A percentile compares a stretch with the other conserved stretches of the same genome.
These are phyloP conservation scores for Alopecurus myosuroides DNA, from an alignment of 176 grass and related monocot genomes.

Conservation along the genomic window DNA sequence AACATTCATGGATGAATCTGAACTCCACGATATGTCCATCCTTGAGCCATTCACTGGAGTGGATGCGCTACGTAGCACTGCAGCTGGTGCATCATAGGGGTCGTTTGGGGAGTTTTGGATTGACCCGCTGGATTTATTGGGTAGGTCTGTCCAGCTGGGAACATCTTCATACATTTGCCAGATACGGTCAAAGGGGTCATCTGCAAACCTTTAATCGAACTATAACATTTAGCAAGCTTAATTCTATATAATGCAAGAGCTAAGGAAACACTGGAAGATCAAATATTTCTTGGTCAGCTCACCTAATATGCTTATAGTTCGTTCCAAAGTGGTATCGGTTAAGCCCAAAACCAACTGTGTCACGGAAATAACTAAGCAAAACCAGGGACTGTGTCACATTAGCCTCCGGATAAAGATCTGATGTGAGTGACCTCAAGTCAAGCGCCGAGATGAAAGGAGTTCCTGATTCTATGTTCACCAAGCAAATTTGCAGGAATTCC, in stretches of 20 bases:
- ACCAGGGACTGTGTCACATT: slow-evolving; percentile 31
- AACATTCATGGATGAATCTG: not conserved
- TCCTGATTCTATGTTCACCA: slow-evolving; percentile 25
- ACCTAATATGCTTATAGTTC: not conserved
- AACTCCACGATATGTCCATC: not conserved
- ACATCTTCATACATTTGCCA: slow-evolving; percentile 10
- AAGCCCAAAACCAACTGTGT: not conserved
- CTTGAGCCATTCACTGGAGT: not conserved
- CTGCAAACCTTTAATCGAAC: slow-evolving; percentile 15
- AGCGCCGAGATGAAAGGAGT: slow-evolving; percentile 47
- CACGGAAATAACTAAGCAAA: slow-evolving; percentile 1
- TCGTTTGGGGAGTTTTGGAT: not conserved
- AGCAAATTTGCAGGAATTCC: slow-evolving; percentile 34
- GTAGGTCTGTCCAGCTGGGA: not conserved
- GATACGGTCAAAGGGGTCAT: slow-evolving; percentile 29
- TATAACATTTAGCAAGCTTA: not conserved
- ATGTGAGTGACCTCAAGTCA: slow-evolving; percentile 17
- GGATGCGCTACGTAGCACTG: slow-evolving; percentile 30
- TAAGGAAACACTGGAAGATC: not conserved
- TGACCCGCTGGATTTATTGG: not conserved
- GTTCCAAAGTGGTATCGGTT: slow-evolving; percentile 20
- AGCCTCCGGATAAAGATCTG: not conserved
- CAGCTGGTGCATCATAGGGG: slow-evolving; percentile 12
- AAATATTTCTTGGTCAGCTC: not conserved
- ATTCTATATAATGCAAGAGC: not conserved